These are phyloP conservation scores for Chamaenerion angustifolium DNA, from an alignment of 345 rosid genomes.

Conservation along the genomic window DNA sequence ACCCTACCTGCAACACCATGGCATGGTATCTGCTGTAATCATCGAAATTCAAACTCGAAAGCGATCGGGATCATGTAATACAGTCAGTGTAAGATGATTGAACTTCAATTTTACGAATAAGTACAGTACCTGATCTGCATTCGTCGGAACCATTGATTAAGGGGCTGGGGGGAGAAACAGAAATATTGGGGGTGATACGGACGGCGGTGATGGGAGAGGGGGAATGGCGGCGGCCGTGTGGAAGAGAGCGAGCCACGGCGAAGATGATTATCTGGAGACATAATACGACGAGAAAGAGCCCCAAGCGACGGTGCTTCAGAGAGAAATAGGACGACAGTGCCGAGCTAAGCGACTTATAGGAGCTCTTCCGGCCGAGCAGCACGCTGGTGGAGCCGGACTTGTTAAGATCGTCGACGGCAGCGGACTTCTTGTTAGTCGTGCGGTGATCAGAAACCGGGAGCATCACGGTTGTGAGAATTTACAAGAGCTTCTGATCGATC, in stretches of 20 bases:
- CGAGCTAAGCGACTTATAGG: slow-evolving; percentile 23
- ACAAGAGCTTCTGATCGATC: not conserved
- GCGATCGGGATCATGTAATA: too few species aligned
- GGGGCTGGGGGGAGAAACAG: not conserved
- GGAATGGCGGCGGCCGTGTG: slow-evolving; percentile 13
- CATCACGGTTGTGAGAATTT: slow-evolving; percentile 3
- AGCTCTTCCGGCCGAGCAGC: slow-evolving; percentile 27
- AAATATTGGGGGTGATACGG: too few species aligned
- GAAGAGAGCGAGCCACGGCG: slow-evolving; percentile 35
- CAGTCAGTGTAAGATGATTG: too few species aligned
- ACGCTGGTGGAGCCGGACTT: slow-evolving; percentile 14
- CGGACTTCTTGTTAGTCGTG: slow-evolving; percentile 13
- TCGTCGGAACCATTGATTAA: slow-evolving; percentile 8
- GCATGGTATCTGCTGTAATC: too few species aligned
- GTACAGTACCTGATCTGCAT: slow-evolving; percentile 31
- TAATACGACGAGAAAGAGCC: slow-evolving; percentile 47
- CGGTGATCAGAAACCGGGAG: slow-evolving; percentile 15
- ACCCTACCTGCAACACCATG: slow-evolving; percentile 10
- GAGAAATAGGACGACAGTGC: slow-evolving; percentile 20
- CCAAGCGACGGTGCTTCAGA: slow-evolving; percentile 33
- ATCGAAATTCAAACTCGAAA: too few species aligned
- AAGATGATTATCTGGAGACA: slow-evolving; percentile 47
- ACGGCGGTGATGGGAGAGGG: slow-evolving; percentile 11
- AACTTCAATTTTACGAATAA: too few species aligned
- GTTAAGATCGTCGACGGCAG: slow-evolving; percentile 17